Conservation (phyloP, 2,329 filamentous ascomycete species). For the Talaromyces piceae region DNA sequence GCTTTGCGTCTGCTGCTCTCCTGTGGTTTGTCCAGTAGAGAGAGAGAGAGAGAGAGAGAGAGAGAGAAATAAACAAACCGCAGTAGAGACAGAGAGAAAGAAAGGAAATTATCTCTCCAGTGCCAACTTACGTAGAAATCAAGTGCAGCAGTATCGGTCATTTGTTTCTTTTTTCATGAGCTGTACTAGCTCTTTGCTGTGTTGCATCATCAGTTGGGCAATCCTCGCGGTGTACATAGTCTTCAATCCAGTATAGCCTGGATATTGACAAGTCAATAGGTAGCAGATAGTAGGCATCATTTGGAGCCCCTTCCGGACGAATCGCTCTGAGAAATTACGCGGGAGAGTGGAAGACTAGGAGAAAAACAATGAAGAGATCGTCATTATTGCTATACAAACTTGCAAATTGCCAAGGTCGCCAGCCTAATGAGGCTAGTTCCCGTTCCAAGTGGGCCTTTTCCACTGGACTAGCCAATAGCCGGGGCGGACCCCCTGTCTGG, state of each 20-base stretch:
- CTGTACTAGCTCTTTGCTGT: neutral
- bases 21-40: conserved; percentile 23
- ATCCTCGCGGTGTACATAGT: neutral
- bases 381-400: too few species aligned
- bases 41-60: too few species aligned
- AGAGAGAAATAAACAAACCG: too few species aligned
- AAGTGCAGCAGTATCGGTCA: neutral
- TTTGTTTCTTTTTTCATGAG: neutral
- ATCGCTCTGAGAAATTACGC: too few species aligned
- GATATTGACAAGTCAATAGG: neutral
- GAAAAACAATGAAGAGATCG: too few species aligned
- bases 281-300: neutral
- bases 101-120: too few species aligned
- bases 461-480: neutral
- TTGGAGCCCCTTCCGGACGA: neutral
- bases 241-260: neutral
- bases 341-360: too few species aligned
- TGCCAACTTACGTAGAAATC: too few species aligned
- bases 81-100: too few species aligned
- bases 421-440: neutral
- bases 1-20: conserved; percentile 26
- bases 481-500: neutral
- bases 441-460: neutral
- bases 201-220: neutral
- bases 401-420: neutral